These are phyloP conservation scores for Ceratobasidium sp. DNA, from an alignment of 1,284 basidiomycete species.

Conservation along the genomic window DNA sequence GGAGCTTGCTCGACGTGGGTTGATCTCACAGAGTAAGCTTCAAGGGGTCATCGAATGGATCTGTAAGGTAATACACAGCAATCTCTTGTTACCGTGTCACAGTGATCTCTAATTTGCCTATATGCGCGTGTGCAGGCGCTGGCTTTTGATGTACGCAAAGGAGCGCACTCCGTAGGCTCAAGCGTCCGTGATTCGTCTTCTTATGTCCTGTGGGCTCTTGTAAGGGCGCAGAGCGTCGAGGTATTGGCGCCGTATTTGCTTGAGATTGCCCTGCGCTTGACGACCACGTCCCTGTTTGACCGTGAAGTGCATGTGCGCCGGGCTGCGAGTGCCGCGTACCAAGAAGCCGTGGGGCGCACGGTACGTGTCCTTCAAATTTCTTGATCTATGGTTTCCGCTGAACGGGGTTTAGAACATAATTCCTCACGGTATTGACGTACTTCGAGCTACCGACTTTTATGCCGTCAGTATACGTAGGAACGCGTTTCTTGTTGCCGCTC, in stretches of 20 bases:
- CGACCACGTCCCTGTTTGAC: slow-evolving; percentile 88
- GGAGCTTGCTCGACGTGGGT: slow-evolving; percentile 87
- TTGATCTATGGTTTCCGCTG: slow-evolving; percentile 33
- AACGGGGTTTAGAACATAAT: slow-evolving; percentile 71
- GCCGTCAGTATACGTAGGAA: slow-evolving; percentile 88
- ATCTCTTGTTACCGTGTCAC: too few relatives aligned
- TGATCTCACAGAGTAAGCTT: slow-evolving; percentile 73
- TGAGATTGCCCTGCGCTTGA: slow-evolving; percentile 77
- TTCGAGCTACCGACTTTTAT: slow-evolving; percentile 95
- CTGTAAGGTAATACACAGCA: slow-evolving; percentile 68
- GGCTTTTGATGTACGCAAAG: slow-evolving; percentile 92
- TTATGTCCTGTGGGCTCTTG: slow-evolving; percentile 96
- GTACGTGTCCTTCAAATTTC: slow-evolving; percentile 63
- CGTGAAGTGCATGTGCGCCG: slow-evolving; percentile 95
- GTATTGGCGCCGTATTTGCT: slow-evolving; percentile 74
- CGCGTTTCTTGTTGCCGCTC: slow-evolving; percentile 86
- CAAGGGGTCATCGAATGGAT: slow-evolving; percentile 80
- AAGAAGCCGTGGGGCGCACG: slow-evolving; percentile 95
- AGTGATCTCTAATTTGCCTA: slow-evolving; percentile 31
- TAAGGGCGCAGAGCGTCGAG: slow-evolving; percentile 77
- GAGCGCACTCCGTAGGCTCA: slow-evolving; percentile 92
- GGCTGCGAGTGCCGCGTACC: slow-evolving; percentile 97
- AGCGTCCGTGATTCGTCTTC: slow-evolving; percentile 95
- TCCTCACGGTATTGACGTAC: slow-evolving; percentile 95
- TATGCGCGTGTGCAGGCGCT: slow-evolving; percentile 71